A percentile compares a stretch with the other conserved stretches of the same genome.
These are phyloP conservation scores for Epichloe hybrida DNA, from an alignment of 2,329 filamentous ascomycete genomes.

Conservation along the genomic window DNA sequence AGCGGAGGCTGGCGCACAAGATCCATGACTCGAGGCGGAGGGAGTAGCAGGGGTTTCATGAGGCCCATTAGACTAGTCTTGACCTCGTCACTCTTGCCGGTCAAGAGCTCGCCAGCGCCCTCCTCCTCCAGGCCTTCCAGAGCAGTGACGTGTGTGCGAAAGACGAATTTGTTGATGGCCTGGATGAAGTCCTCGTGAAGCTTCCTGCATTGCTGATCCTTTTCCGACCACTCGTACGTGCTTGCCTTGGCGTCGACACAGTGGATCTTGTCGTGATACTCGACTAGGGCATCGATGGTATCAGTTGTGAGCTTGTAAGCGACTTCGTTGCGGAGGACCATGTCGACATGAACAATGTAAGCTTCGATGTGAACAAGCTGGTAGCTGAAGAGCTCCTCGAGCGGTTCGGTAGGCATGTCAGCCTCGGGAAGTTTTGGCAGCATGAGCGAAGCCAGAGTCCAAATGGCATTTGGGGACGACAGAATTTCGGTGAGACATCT, in stretches of 20 bases:
- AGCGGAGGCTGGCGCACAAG: conserved; percentile 76
- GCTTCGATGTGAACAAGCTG: conserved; percentile 88
- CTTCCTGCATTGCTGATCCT: conserved; percentile 93
- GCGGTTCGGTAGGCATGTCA: conserved; percentile 69
- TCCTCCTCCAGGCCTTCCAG: conserved; percentile 95
- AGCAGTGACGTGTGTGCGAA: conserved; percentile 73
- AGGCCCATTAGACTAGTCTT: conserved; percentile 74
- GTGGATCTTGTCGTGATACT: conserved; percentile 94
- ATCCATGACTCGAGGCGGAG: conserved; percentile 79
- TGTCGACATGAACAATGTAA: conserved; percentile 97
- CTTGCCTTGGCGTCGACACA: conserved; percentile 78
- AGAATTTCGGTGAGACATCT: conserved; percentile 90
- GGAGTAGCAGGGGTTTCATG: conserved; percentile 75
- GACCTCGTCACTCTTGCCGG: conserved; percentile 84
- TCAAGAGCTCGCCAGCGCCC: conserved; percentile 82
- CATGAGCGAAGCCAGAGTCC: conserved; percentile 89
- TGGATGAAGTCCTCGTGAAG: conserved; percentile 94
- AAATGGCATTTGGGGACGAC: conserved; percentile 80
- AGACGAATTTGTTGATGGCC: conserved; percentile 94
- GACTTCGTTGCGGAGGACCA: conserved; percentile 94
- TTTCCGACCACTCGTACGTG: conserved; percentile 92
- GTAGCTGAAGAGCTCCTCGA: conserved; percentile 85
- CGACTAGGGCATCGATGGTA: conserved; percentile 82
- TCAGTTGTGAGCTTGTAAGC: conserved; percentile 95
- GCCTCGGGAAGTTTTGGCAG: conserved; percentile 77